These are phyloP conservation scores for Ustilago crameri DNA, from an alignment of 1,284 basidiomycete genomes.

Conservation along the genomic window DNA sequence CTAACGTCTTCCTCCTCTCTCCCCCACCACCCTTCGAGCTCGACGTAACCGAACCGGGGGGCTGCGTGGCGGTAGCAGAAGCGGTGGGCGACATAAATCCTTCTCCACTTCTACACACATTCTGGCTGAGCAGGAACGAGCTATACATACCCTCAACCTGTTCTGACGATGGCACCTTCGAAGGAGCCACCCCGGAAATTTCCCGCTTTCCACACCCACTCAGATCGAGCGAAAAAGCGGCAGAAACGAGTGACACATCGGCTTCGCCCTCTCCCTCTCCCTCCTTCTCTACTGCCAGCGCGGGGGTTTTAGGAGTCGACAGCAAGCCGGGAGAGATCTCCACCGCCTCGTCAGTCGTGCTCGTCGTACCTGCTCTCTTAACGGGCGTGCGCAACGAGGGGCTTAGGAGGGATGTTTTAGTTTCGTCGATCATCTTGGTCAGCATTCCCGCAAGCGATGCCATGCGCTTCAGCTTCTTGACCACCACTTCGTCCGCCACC, in stretches of 20 bases:
- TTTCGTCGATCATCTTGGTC: slow-evolving; percentile 49
- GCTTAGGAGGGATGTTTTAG: slow-evolving; percentile 23
- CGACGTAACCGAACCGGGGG: slow-evolving; percentile 18
- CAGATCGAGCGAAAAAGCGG: slow-evolving; percentile 31
- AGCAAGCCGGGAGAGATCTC: slow-evolving; percentile 33
- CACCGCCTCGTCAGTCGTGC: slow-evolving; percentile 2
- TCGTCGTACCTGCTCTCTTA: slow-evolving; percentile 4
- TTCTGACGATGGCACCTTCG: slow-evolving; percentile 12
- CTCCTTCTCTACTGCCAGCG: not conserved
- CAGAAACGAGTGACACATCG: slow-evolving; percentile 32
- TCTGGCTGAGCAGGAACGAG: slow-evolving; percentile 36
- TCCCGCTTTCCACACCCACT: slow-evolving; percentile 7
- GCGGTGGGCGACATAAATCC: slow-evolving; percentile 27
- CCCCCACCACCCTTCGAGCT: not conserved
- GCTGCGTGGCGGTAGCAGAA: slow-evolving; percentile 7
- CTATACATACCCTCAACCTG: slow-evolving; percentile 41
- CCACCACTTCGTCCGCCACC: slow-evolving; percentile 18
- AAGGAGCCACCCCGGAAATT: not conserved
- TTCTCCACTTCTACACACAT: slow-evolving; percentile 19
- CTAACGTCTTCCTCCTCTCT: not conserved
- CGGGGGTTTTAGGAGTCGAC: slow-evolving; percentile 12
- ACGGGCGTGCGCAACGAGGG: slow-evolving; percentile 21
- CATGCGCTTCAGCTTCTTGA: slow-evolving; percentile 39
- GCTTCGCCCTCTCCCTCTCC: not conserved
- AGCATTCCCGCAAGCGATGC: slow-evolving; percentile 30